Base-by-base conservation (phyloP, 116 monocot genomes). In the Posidonia oceanica region DNA sequence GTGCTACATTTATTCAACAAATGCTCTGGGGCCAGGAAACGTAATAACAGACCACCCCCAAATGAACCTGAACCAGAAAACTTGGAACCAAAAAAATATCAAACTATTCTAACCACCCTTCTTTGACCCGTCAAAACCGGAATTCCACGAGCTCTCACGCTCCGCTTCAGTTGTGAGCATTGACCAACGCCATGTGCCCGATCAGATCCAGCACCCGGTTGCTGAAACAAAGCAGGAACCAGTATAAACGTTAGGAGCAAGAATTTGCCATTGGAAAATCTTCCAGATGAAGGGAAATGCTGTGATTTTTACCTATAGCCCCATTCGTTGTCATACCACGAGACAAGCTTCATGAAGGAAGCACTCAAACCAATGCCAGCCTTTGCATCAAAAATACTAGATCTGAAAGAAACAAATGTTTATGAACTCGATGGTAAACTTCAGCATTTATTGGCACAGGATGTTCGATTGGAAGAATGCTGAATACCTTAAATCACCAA, bases 401-500 rank as follows among this genome's bases (percentile, higher is more conserved):
- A 74, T 44, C 74, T 74, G 66, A 40, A 65, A 65, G 15, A 65
- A 65, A 65, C 18, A 65, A 39, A 65, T 17, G 2, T n/a, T 18
- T 7, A 65, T 42, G 65, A 41, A 60, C 18, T 22, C 11, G 2
- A 29, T 3, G 18, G 7, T 20, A 60, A 0, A 29, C 10, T 20
- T 29, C 3, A 12, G 13, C 10, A 23, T 13, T 61, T 14, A 7
- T 18, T 6, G 3, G 42, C 17, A 65, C 16, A 44, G 39, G 65
- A 65, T 65, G 3, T 41, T 14, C 6, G 17, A 42, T 65, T 41
- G 1, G 18, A 48, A 10, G 12, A 15, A 65, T 15, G 6, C 3
- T 16, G 15, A 8, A 37, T 74, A 96, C 96, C 96, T 91, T 10
- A 87, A 78, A 40, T 97, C 97, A 63, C 97, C 97, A 72, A 97